Conservation (phyloP, 179 eudicot species). For the Spergularia azorica region DNA sequence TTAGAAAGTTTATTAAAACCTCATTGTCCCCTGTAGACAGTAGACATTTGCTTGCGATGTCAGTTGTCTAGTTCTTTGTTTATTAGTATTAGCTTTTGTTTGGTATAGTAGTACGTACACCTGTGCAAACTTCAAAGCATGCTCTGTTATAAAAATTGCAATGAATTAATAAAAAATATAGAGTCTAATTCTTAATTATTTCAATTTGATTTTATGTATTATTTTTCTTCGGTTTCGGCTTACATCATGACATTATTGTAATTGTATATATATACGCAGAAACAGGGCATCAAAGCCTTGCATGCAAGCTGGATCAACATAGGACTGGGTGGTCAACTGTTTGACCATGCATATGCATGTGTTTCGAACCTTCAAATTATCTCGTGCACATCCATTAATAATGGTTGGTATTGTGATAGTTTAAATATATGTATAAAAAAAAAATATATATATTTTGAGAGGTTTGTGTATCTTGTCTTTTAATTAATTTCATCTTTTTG, state of each 20-base stretch:
- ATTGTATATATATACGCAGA: no score
- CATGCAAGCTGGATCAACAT: constrained; percentile 8
- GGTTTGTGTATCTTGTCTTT: no score
- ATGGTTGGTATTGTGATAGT: no score
- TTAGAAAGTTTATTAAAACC: background rate
- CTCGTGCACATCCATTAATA: background rate
- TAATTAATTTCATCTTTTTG: no score
- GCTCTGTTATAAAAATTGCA: background rate
- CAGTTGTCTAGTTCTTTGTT: constrained; percentile 34
- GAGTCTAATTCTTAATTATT: no score
- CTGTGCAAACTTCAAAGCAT: constrained; percentile 17
- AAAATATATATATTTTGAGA: no score
- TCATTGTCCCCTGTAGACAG: constrained; percentile 23
- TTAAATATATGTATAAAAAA: no score
- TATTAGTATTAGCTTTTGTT: constrained; percentile 7
- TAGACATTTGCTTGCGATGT: constrained; percentile 42
- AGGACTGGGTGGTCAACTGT: constrained; percentile 25
- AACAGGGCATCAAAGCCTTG: constrained; percentile 1
- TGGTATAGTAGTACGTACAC: constrained; percentile 16
- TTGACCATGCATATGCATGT: constrained; percentile 33
- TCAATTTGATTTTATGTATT: background rate
- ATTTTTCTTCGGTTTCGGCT: background rate
- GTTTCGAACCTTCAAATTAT: background rate
- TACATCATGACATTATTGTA: no score
- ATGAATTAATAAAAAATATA: no score